Conservation (phyloP, 2,329 filamentous ascomycete species). For the Colletotrichum chlorophyti region DNA sequence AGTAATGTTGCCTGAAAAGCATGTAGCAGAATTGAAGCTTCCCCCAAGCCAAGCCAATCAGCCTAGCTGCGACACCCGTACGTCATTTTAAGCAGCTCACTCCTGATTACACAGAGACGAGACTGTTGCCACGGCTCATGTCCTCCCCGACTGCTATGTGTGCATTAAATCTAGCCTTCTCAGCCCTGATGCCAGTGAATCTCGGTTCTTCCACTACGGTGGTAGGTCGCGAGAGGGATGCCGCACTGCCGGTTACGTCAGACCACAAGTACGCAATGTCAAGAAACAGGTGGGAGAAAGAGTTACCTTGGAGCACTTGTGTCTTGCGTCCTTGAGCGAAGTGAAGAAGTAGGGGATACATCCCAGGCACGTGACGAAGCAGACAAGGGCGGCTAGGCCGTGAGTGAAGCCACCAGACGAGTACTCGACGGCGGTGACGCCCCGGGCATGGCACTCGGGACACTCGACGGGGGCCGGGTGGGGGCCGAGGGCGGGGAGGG, state of each 20-base stretch:
- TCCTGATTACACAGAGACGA: too few species aligned
- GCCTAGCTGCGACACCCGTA: too few species aligned
- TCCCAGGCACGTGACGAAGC: slow-evolving; percentile 32
- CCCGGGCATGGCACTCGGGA: slow-evolving; percentile 32
- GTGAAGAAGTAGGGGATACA: slow-evolving; percentile 33
- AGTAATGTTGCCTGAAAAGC: background rate
- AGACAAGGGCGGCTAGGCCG: slow-evolving; percentile 30
- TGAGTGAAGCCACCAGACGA: slow-evolving; percentile 33
- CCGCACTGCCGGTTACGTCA: slow-evolving; percentile 30
- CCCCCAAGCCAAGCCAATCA: too few species aligned
- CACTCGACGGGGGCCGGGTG: slow-evolving; percentile 31
- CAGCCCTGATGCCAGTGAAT: slow-evolving; percentile 29
- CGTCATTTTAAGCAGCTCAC: too few species aligned
- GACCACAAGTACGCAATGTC: too few species aligned
- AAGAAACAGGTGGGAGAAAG: too few species aligned
- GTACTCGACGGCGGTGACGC: slow-evolving; percentile 31
- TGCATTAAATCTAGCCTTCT: background rate
- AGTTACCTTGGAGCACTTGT: slow-evolving; percentile 32
- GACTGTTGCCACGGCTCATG: too few species aligned
- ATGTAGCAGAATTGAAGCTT: too few species aligned
- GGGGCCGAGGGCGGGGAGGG: slow-evolving; percentile 29
- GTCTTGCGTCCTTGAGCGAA: slow-evolving; percentile 32
- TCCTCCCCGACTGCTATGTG: too few species aligned
- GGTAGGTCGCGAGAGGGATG: slow-evolving; percentile 34
- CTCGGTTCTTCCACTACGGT: slow-evolving; percentile 34